Evolutionary conservation across 352 stramenopile species (phyloP), one percentile per base, ranked within the genome.

Genomic region (Globisporangium nunn): DNA sequence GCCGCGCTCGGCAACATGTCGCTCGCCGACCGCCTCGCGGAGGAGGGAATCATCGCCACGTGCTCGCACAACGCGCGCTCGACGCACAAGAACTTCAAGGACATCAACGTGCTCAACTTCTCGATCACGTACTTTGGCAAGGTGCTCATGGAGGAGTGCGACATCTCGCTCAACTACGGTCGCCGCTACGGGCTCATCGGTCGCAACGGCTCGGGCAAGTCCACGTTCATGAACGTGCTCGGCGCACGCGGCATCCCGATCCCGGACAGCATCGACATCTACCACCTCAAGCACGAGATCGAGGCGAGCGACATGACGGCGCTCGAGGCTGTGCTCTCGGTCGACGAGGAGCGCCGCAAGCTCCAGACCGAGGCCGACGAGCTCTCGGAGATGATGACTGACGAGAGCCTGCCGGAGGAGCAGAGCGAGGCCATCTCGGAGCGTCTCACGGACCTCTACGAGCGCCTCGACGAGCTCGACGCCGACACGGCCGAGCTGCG

Each of bases 221-320:
- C 92, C 52, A 99, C 98, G n/a, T 83, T 99, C 33, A 74, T 99
- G 46, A 99, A 99, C 85, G 99, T 99, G 96, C 99, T 99, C 78
- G 96, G 96, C 39, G 93, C 97, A 6, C 75, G 85, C 18, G 96
- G 99, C 69, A 83, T 99, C 39, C 96, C 96, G 67, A 96, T 99
- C 37, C 98, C 98, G 23, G 97, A 97, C 51, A 96, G 98, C 62
- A 95, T 99, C 60, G 96, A 99, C 74, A 98, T 96, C 61, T 79
- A 99, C 53, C 99, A 99, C 65, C 97, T 99, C 6, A 96, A 99
- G 67, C 97, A 99, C 70, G 97, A 99, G 69, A 96, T 99, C 30
- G 78, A 98, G 2, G 97, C 96, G 2, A 97, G 99, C 62, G 87
- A 98, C 54, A 99, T 96, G 7, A 95, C 96, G 31, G 97, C 97